Base-by-base conservation (phyloP, 2,329 filamentous ascomycete species). In the Metarhizium humberi region DNA sequence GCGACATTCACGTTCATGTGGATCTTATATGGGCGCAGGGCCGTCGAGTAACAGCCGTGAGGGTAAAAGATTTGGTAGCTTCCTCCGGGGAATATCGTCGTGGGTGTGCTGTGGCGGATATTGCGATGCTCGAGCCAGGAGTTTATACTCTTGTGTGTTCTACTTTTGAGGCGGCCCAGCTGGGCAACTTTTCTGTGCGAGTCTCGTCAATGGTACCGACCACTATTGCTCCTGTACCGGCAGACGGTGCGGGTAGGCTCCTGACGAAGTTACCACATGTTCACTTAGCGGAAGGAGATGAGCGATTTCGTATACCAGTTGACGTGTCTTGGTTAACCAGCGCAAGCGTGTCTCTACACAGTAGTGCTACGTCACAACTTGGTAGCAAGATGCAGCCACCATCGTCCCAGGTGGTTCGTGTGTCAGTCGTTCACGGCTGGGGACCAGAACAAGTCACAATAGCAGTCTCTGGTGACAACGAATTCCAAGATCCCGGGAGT, bases 41-140 rank as follows among this genome's bases (percentile, higher is more conserved):
- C 11, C 79, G 84, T 61, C 84, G 92, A 43, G 80, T 94, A 1
- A 80, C 84, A 18, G 74, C 81, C 25, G 78, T 96, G 16, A 80
- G 84, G 51, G 77, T 82, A 60, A 84, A 88, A 61, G 92, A 96
- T 66, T 82, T 97, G 43, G 79, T 95, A 29, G 81, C 82, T 25
- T 86, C 90, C 55, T 95, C 90, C 38, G 89, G 89, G n/a, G 90
- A 96, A 61, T 96, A 99, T 70, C 85, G 88, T 51, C 84, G 86
- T 32, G 87, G 88, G 32, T 89, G 87, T 66, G 88, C 88, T 4
- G 75, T 91, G 36, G 85, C 87, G 3, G 81, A 88, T 58, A 73
- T 81, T 61, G 69, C 64, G 64, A 59, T 74, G 20, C 73, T 96
- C 18, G 82, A 85, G 43, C 73, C 82, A 1, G 92, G 92, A 0